These are phyloP conservation scores for Bidens hawaiensis DNA, from an alignment of 140 eudicot species.

Conservation along the genomic window DNA sequence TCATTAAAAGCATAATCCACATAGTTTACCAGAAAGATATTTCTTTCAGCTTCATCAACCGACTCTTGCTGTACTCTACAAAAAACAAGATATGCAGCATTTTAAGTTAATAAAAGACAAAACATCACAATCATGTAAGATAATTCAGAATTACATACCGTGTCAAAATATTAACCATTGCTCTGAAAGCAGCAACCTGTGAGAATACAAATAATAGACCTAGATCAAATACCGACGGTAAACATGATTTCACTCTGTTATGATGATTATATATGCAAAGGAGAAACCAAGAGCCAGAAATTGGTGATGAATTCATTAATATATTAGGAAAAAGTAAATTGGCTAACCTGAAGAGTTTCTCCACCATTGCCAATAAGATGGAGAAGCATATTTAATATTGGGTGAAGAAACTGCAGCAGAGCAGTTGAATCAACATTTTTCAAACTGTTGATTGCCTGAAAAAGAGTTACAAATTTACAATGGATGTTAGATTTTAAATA, in stretches of 20 bases:
- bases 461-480: slow-evolving; percentile 5
- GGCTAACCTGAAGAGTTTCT: slow-evolving; percentile 89
- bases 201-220: slow-evolving; percentile 10
- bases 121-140: background rate
- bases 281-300: background rate
- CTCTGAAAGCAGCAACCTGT: slow-evolving; percentile 99
- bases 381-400: slow-evolving; percentile 94
- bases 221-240: slow-evolving; percentile 13
- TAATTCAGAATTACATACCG: slow-evolving; percentile 42
- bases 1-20: slow-evolving; percentile 98
- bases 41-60: slow-evolving; percentile 97
- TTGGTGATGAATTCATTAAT: background rate
- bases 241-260: slow-evolving; percentile 5
- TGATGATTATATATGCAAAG: background rate
- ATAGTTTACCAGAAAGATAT: slow-evolving; percentile 76
- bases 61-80: slow-evolving; percentile 97
- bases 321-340: background rate
- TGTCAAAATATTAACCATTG: slow-evolving; percentile 97
- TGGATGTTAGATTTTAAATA: background rate
- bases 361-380: slow-evolving; percentile 99
- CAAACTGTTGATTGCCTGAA: slow-evolving; percentile 98
- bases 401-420: slow-evolving; percentile 97
- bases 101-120: slow-evolving; percentile 5
- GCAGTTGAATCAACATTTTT: slow-evolving; percentile 99
- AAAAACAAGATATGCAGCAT: background rate